Base-by-base conservation (phyloP, 2,329 filamentous ascomycete species). In the Dendrostoma leiphaemia region DNA sequence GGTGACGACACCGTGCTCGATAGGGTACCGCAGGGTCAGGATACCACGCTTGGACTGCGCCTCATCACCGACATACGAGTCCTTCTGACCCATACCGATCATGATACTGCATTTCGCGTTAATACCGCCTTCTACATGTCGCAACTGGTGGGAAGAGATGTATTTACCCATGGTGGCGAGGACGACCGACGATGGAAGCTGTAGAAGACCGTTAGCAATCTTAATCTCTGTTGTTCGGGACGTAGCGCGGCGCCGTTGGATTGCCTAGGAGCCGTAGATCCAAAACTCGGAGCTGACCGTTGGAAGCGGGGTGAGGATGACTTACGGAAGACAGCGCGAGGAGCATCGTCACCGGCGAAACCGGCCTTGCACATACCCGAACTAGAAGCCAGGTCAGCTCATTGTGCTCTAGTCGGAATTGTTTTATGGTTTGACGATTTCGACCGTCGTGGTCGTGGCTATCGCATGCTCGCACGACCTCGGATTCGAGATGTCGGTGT, bases 1-100 rank as follows among this genome's bases (percentile, higher is more conserved):
- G 82, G 94, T 99, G 75, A 99, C 94, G 71, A 99, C 94, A 94
- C 94, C 94, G 88, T 99, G 94, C 86, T 99, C 94, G 76, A 99
- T 99, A 74, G 94, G 94, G 82, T 99, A 99, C 84, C 94, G 89
- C 75, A 99, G 86, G 63, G 93, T 97, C 69, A 99, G 87, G 82
- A 99, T 97, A 96, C 94, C 94, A 94, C 94, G 93, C 92, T 99
- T 99, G 76, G 94, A 99, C 85, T 99, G 94, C 81, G 94, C 94
- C 85, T 99, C 94, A 82, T 99, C 94, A 85, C 94, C 94, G 70
- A 99, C 94, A 75, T 99, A 99, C 62, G 94, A 97, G 86, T 99
- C 94, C 85, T 99, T 99, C 83, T 97, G 94, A 71, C 94, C 94
- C 94, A 99, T 99, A 86, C 94, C 94, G 78, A 99, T 97, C 94